phyloP scores from a whole-genome alignment of 169 alveolate species.

The Perkinsus olseni region DNA sequence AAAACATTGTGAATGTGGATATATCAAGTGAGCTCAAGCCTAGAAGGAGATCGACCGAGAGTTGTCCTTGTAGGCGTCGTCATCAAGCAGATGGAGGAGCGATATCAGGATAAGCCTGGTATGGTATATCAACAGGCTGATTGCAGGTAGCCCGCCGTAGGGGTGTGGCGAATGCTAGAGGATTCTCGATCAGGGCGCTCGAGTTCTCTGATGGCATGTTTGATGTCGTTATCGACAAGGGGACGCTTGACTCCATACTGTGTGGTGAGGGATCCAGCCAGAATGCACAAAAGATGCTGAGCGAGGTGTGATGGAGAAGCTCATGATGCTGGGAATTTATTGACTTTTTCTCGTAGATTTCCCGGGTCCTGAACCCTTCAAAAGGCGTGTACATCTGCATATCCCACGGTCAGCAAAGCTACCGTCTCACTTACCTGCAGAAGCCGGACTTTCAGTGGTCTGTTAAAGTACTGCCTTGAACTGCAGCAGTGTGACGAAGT shows the following conservation, averaged over 20 bases:
- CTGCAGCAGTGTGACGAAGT: no score
- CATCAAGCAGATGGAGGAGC: constrained; percentile 33
- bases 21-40: no score
- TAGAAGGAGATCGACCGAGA: no score
- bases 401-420: constrained; percentile 78
- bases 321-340: constrained; percentile 2
- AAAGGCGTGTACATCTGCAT: constrained; percentile 76
- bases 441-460: constrained; percentile 44
- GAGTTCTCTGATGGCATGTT: constrained; percentile 59
- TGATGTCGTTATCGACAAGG: constrained; percentile 74
- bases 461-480: neutral
- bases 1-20: constrained; percentile 66
- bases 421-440: constrained; percentile 62
- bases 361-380: constrained; percentile 26
- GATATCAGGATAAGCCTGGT: constrained; percentile 38
- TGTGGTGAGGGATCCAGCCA: constrained; percentile 81
- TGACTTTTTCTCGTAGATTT: neutral
- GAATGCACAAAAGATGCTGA: constrained; percentile 67
- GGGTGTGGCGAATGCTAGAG: neutral
- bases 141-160: neutral
- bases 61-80: neutral
- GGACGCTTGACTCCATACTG: constrained; percentile 73
- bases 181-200: constrained; percentile 48
- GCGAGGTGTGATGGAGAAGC: constrained; percentile 46
- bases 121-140: constrained; percentile 12